These are phyloP conservation scores for Neopestalotiopsis sp. DNA, from an alignment of 2,329 filamentous ascomycete genomes.

Conservation along the genomic window DNA sequence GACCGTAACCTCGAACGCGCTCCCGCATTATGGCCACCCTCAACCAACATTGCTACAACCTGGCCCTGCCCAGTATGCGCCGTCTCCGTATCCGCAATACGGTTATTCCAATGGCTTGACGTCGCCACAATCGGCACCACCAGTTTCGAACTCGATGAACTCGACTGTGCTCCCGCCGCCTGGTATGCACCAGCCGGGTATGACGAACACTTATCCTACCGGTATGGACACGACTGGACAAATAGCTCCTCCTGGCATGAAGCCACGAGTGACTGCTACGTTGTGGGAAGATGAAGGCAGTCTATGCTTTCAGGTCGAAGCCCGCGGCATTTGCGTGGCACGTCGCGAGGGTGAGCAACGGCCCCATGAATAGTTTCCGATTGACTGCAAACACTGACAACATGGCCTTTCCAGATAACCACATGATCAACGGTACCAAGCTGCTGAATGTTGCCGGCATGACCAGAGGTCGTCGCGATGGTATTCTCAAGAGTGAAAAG, in stretches of 20 bases:
- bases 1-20: slow-evolving; percentile 74
- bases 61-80: slow-evolving; percentile 71
- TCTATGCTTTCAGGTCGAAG: slow-evolving; percentile 96
- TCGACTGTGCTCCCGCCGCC: slow-evolving; percentile 75
- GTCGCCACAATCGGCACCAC: slow-evolving; percentile 74
- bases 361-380: slow-evolving; percentile 30
- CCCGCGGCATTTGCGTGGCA: slow-evolving; percentile 93
- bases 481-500: slow-evolving; percentile 98
- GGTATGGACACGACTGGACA: slow-evolving; percentile 84
- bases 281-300: slow-evolving; percentile 98
- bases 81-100: slow-evolving; percentile 71
- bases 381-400: neutral
- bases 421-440: slow-evolving; percentile 99
- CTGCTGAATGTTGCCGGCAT: slow-evolving; percentile 96
- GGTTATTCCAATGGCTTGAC: slow-evolving; percentile 78
- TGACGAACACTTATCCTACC: slow-evolving; percentile 61
- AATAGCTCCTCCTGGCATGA: slow-evolving; percentile 90
- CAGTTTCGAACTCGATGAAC: slow-evolving; percentile 73
- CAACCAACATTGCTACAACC: slow-evolving; percentile 80
- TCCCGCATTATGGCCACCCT: slow-evolving; percentile 80
- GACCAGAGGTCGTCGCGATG: slow-evolving; percentile 93
- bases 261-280: slow-evolving; percentile 93
- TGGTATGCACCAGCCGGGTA: slow-evolving; percentile 56
- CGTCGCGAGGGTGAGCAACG: slow-evolving; percentile 71
- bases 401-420: slow-evolving; percentile 50